Conservation (phyloP, 2,329 filamentous ascomycete genomes). For the Talaromyces sp. region DNA sequence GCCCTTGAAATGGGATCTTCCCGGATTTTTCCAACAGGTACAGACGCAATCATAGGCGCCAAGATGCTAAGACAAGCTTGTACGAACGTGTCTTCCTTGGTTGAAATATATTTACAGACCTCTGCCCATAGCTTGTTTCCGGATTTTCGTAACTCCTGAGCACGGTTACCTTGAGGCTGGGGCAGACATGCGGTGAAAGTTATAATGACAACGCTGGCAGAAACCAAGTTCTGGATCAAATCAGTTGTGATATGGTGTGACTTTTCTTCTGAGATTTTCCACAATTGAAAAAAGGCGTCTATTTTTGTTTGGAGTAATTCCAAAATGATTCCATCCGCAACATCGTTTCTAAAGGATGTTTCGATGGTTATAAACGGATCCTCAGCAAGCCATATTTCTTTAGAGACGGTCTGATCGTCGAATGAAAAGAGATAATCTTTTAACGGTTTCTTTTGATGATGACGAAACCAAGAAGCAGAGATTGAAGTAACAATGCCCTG, state of each 20-base stretch:
- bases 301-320: constrained; percentile 45
- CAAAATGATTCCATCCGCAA: constrained; percentile 35
- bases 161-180: constrained; percentile 26
- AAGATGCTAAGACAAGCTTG: constrained; percentile 30
- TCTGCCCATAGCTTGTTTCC: constrained; percentile 28
- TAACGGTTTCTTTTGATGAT: constrained; percentile 36
- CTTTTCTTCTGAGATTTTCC: constrained; percentile 39
- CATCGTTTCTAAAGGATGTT: constrained; percentile 24
- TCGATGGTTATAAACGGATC: constrained; percentile 18
- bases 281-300: constrained; percentile 41
- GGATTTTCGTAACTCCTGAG: constrained; percentile 24
- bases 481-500: constrained; percentile 26
- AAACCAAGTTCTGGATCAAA: constrained; percentile 46
- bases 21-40: constrained; percentile 15
- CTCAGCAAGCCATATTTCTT: constrained; percentile 23
- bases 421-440: constrained; percentile 48
- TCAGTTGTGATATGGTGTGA: constrained; percentile 46
- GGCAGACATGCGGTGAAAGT: constrained; percentile 34
- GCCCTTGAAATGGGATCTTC: constrained; percentile 19
- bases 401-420: constrained; percentile 16
- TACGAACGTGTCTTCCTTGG: constrained; percentile 23
- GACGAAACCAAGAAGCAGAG: constrained; percentile 37
- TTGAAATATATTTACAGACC: constrained; percentile 29
- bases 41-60: constrained; percentile 27
- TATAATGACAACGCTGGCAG: constrained; percentile 42